Conservation (phyloP, 2,329 filamentous ascomycete species). For the Coniochaeta pulveracea region DNA sequence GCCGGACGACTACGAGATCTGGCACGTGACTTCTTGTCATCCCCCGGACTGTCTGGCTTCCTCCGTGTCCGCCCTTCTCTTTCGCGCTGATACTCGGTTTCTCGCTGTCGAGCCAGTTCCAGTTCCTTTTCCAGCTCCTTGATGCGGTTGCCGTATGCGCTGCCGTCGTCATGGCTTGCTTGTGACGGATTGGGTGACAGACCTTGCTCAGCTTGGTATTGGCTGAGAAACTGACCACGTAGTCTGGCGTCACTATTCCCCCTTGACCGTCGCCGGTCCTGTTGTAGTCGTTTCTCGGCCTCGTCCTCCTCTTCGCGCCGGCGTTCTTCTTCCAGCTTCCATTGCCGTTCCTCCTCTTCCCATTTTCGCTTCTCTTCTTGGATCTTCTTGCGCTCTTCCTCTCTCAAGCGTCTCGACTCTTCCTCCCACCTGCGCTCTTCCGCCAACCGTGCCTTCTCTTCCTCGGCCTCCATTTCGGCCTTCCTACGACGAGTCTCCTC, state of each 20-base stretch:
- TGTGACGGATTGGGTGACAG: conserved; percentile 15
- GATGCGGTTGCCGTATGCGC: conserved; percentile 55
- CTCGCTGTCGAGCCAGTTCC: conserved; percentile 49
- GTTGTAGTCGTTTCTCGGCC: conserved; percentile 53
- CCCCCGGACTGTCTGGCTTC: conserved; percentile 13
- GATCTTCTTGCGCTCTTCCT: conserved; percentile 48
- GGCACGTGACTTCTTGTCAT: conserved; percentile 19
- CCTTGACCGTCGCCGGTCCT: conserved; percentile 53
- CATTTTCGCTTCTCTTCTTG: conserved; percentile 61
- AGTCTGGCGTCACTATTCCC: conserved; percentile 55
- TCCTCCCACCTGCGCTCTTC: conserved; percentile 70
- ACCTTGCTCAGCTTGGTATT: conserved; percentile 66
- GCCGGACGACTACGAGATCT: conserved; percentile 30
- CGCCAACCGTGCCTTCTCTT: conserved; percentile 46
- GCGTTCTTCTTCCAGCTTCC: conserved; percentile 62
- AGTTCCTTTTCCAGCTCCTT: conserved; percentile 68
- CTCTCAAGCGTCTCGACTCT: conserved; percentile 58
- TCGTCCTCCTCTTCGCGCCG: conserved; percentile 61
- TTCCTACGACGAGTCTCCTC: conserved; percentile 36
- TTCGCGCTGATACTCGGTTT: conserved; percentile 50
- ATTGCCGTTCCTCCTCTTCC: conserved; percentile 67
- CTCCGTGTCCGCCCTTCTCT: conserved; percentile 35
- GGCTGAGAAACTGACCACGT: conserved; percentile 74
- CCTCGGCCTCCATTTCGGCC: conserved; percentile 42
- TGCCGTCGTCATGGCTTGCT: conserved; percentile 23